Evolutionary conservation across 192 early-diverging fungal species (phyloP).

Genomic region (Fimicolochytrium jonesii): DNA sequence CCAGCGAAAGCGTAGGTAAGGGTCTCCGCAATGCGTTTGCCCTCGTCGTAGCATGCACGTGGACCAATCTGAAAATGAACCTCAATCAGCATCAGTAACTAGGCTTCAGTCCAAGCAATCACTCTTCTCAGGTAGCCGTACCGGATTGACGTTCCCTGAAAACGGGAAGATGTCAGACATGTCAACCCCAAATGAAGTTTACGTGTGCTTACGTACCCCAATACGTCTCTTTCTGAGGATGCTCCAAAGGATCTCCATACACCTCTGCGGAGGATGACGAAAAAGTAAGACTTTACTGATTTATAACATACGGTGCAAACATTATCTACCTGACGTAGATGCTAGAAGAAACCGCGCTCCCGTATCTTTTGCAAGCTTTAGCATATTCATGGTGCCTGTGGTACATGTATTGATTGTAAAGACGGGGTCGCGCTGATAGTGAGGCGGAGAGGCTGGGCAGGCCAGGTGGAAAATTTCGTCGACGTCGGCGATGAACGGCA

Average conservation of each 20-base stretch:
- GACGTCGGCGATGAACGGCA: conserved; percentile 77
- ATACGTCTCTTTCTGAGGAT: conserved; percentile 80
- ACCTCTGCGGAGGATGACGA: conserved; percentile 54
- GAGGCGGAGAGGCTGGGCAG: conserved; percentile 80
- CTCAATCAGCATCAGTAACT: no score
- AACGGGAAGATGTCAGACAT: no score
- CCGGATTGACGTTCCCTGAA: neutral
- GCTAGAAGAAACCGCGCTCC: conserved; percentile 75
- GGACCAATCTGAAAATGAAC: conserved; percentile 79
- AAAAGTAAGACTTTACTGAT: no score
- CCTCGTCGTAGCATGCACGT: conserved; percentile 83
- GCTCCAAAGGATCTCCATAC: conserved; percentile 81
- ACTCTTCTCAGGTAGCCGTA: no score
- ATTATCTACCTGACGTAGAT: conserved; percentile 58
- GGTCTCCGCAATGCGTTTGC: conserved; percentile 79
- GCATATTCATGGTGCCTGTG: conserved; percentile 84
- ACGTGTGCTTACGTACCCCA: conserved; percentile 73
- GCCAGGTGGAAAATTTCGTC: conserved; percentile 83
- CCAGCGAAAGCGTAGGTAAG: conserved; percentile 72
- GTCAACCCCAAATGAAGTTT: neutral
- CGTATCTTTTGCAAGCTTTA: conserved; percentile 75
- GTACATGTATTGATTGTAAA: conserved; percentile 81
- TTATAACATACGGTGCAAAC: neutral
- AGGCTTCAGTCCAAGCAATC: no score
- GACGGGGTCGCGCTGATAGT: conserved; percentile 83